Percentiles rank a stretch among this genome's conserved stretches.
Evolutionary conservation across 345 rosid species (phyloP).

Genomic region (Brassica nigra): DNA sequence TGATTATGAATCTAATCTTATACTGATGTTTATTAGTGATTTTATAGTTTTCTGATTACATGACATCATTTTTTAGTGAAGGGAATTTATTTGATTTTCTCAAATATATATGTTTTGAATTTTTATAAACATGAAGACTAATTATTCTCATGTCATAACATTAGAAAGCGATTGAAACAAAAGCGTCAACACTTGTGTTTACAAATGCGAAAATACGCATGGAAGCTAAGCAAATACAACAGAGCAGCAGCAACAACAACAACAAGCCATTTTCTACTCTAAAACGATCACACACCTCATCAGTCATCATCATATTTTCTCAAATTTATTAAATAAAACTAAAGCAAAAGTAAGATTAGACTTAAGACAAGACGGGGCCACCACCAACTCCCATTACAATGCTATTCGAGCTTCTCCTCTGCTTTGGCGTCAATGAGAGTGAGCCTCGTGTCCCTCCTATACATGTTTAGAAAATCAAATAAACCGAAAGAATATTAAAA

Average conservation of each 20-base stretch:
- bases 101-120: neutral
- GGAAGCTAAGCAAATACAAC: neutral
- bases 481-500: neutral
- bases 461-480: neutral
- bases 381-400: conserved; percentile 17
- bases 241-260: neutral
- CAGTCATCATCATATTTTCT: conserved; percentile 11
- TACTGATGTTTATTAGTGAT: neutral
- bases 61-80: neutral
- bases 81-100: neutral
- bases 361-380: conserved; percentile 23
- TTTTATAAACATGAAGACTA: neutral
- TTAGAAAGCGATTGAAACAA: neutral
- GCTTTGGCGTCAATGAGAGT: conserved; percentile 4
- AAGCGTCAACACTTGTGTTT: neutral
- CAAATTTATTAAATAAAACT: neutral
- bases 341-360: conserved; percentile 23
- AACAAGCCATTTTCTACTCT: neutral
- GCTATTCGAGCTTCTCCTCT: conserved; percentile 8
- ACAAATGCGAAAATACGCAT: neutral
- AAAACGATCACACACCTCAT: neutral
- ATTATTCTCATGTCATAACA: neutral
- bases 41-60: neutral
- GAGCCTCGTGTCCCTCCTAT: conserved; percentile 36
- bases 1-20: neutral